Evolutionary conservation across 495 filamentous ascomycete genomes (phyloP).

Genomic region (Peziza echinospora): DNA sequence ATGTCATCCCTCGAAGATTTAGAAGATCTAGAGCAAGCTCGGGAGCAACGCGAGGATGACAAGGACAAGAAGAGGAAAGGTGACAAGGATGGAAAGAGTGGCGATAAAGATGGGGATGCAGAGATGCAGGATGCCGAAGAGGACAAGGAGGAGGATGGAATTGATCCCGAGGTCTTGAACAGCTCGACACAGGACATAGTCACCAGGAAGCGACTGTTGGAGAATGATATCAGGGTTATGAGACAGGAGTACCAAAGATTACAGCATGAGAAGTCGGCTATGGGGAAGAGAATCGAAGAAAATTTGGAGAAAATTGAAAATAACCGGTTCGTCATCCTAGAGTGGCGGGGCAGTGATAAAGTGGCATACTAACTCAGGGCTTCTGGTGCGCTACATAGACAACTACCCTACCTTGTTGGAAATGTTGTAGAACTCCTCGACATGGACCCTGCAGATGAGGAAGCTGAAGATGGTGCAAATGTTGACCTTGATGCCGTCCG

Average conservation of each 20-base stretch:
- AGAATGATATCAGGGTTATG: conserved; percentile 97
- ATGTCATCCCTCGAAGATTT: conserved; percentile 17
- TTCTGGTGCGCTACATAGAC: conserved; percentile 36
- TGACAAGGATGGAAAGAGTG: conserved; percentile 25
- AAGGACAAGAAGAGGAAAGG: conserved; percentile 53
- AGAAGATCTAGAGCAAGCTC: conserved; percentile 51
- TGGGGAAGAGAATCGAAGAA: conserved; percentile 98
- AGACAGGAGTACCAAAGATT: conserved; percentile 88
- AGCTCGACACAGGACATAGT: conserved; percentile 84
- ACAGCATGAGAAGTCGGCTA: conserved; percentile 79
- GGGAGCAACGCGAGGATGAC: conserved; percentile 38
- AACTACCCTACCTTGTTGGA: conserved; percentile 93
- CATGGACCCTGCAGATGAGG: conserved; percentile 87
- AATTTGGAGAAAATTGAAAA: conserved; percentile 98
- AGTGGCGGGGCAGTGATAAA: conserved; percentile 1
- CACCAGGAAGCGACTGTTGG: conserved; percentile 65
- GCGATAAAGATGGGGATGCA: conserved; percentile 44
- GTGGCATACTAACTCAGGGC: conserved; percentile 1
- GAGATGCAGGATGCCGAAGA: conserved; percentile 72
- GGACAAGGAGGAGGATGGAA: conserved; percentile 45
- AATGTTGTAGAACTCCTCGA: conserved; percentile 96
- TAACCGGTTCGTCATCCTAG: conserved; percentile 50
- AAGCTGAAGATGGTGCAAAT: conserved; percentile 90
- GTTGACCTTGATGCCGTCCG: conserved; percentile 94
- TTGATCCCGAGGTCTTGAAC: conserved; percentile 77